Evolutionary conservation across 805 yeast species (phyloP), one percentile per base, ranked within the genome.

Genomic region (Starmera quercuum): DNA sequence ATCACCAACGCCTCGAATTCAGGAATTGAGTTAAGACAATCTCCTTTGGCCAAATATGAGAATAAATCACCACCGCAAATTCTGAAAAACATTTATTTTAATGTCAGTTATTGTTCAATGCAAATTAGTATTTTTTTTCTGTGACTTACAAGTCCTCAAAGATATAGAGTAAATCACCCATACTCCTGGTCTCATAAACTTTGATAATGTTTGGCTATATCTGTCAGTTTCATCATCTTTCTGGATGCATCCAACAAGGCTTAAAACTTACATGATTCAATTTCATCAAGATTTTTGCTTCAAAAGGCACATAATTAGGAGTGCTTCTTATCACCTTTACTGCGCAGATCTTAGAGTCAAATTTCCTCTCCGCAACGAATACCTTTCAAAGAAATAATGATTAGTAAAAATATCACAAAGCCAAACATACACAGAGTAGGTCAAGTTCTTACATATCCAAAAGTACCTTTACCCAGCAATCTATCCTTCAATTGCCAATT

Each of bases 31-130:
- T 56, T 41, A 14, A 70, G 47, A 12, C 54, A 46, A 17, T 58
- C 59, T 1, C 67, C 68, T 28, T 58, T 56, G 0, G 68, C 59
- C n/a, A 75, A 46, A 40, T 73, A 75, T 2, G 78, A 71, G 40
- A 73, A 73, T 12, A 75, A 52, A 40, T 75, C 82, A 2, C 82
- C 82, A 2, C 82, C 82, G 35, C 71, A 62, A 2, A 66, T 52
- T 25, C 56, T 47, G 29, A 20, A 13, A 7, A n/a, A n/a, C n/a
- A n/a, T n/a, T n/a, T n/a, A n/a, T n/a, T n/a, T n/a, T n/a, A n/a
- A n/a, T n/a, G n/a, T n/a, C n/a, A n/a, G n/a, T n/a, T n/a, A n/a
- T 3, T 25, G 23, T 20, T 7, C 26, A n/a, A 12, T 20, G 15
- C 5, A 22, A 11, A n/a, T 29, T 17, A 5, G 28, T n/a, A 20